Percentiles rank a stretch among this genome's conserved stretches.
Evolutionary conservation across 2,329 filamentous ascomycete species (phyloP).

Genomic region (Fusarium robinianum): DNA sequence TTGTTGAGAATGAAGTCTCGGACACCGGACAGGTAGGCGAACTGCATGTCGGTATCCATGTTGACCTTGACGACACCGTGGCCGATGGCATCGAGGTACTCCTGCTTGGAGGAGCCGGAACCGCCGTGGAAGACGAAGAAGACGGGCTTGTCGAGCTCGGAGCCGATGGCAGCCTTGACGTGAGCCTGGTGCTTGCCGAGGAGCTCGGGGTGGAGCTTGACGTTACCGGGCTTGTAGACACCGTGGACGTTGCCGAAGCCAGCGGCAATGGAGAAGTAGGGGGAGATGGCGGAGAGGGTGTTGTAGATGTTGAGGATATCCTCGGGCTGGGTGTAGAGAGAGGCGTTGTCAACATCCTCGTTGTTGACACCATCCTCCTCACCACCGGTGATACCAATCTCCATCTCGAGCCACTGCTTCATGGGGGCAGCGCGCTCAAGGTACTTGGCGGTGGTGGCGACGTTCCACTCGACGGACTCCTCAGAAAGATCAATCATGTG

Average conservation of each 20-base stretch:
- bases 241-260: constrained; percentile 99
- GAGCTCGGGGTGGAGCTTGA: constrained; percentile 94
- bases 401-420: constrained; percentile 99
- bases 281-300: constrained; percentile 80
- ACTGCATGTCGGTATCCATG: constrained; percentile 97
- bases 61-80: constrained; percentile 99
- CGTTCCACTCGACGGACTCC: constrained; percentile 88
- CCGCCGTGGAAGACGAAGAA: constrained; percentile 99
- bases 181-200: constrained; percentile 95
- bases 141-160: constrained; percentile 83
- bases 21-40: constrained; percentile 88
- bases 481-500: constrained; percentile 99
- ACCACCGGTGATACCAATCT: constrained; percentile 84
- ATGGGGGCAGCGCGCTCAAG: constrained; percentile 91
- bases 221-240: constrained; percentile 98
- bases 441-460: constrained; percentile 89
- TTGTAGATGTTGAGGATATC: constrained; percentile 93
- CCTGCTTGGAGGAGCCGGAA: constrained; percentile 86
- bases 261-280: constrained; percentile 97
- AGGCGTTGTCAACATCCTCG: constrained; percentile 94
- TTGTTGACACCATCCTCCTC: constrained; percentile 99
- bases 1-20: constrained; percentile 93
- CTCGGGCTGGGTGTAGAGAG: constrained; percentile 96
- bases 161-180: constrained; percentile 78
- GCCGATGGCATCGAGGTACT: constrained; percentile 86